phyloP scores from a whole-genome alignment of 2,329 filamentous ascomycete species.

The Magnaporthiopsis incrustans region DNA sequence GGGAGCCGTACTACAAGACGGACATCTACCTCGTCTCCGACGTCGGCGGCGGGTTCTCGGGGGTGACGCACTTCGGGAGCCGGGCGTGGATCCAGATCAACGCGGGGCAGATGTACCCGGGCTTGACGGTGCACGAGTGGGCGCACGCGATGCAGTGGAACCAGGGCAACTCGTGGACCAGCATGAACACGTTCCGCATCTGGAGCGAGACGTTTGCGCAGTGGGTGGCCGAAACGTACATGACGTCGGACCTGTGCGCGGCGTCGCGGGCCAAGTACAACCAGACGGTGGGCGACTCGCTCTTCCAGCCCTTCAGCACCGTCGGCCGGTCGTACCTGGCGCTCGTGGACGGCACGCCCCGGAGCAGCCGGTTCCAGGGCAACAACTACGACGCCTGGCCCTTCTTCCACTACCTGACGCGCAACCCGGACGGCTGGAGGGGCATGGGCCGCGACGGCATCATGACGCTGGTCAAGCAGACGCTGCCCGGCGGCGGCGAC shows the following conservation, averaged over 20 bases:
- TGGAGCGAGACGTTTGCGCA: slow-evolving; percentile 46
- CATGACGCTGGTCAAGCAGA: slow-evolving; percentile 33
- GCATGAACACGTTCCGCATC: slow-evolving; percentile 32
- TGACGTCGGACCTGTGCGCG: slow-evolving; percentile 32
- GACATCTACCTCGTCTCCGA: slow-evolving; percentile 35
- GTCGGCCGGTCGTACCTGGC: slow-evolving; percentile 39
- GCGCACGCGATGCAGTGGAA: slow-evolving; percentile 40
- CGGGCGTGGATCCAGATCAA: slow-evolving; percentile 36
- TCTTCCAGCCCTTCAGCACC: slow-evolving; percentile 35
- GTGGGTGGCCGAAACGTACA: slow-evolving; percentile 40
- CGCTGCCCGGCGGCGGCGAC: slow-evolving; percentile 31
- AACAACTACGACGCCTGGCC: slow-evolving; percentile 48
- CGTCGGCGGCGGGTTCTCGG: slow-evolving; percentile 26
- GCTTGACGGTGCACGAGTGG: slow-evolving; percentile 40
- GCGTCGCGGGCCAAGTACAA: slow-evolving; percentile 26
- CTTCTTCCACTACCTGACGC: slow-evolving; percentile 38
- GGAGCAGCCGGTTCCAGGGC: slow-evolving; percentile 18
- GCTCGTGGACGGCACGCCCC: slow-evolving; percentile 34
- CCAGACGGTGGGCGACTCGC: slow-evolving; percentile 25
- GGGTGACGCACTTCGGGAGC: slow-evolving; percentile 33
- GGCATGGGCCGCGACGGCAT: slow-evolving; percentile 33
- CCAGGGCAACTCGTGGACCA: slow-evolving; percentile 31
- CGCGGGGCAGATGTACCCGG: slow-evolving; percentile 27
- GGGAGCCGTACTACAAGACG: slow-evolving; percentile 32
- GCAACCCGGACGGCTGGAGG: slow-evolving; percentile 36